These are phyloP conservation scores for Knoxia roxburghii DNA, from an alignment of 257 asterid genomes.

Conservation along the genomic window DNA sequence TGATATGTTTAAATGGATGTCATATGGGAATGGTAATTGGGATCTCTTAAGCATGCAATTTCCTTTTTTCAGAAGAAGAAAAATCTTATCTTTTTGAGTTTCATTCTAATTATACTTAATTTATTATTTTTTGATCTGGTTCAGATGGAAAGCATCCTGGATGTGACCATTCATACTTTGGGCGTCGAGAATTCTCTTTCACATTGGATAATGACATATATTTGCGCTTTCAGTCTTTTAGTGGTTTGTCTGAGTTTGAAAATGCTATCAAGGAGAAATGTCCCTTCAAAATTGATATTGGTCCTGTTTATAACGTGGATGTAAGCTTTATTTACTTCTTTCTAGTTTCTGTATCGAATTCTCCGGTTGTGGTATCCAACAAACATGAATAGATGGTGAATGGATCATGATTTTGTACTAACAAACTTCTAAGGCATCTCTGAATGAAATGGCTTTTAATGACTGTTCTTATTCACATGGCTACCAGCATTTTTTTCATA, in stretches of 20 bases:
- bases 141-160: constrained; percentile 97
- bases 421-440: not conserved
- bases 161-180: constrained; percentile 81
- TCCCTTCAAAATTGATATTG: constrained; percentile 85
- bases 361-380: too few species aligned
- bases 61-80: not conserved
- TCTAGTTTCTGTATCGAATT: not conserved
- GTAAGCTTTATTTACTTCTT: constrained; percentile 39
- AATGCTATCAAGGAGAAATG: constrained; percentile 68
- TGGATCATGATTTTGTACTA: not conserved
- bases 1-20: constrained; percentile 83
- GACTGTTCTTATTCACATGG: not conserved
- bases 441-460: not conserved
- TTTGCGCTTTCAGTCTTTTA: constrained; percentile 76
- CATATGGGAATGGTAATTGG: constrained; percentile 77
- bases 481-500: constrained; percentile 9
- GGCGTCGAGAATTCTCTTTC: constrained; percentile 85
- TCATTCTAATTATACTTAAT: too few species aligned
- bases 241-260: constrained; percentile 48
- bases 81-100: not conserved
- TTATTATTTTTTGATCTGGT: constrained; percentile 6
- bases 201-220: constrained; percentile 76
- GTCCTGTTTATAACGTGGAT: constrained; percentile 85
- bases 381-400: not conserved
- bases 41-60: constrained; percentile 8